Base-by-base conservation (phyloP, 2,329 filamentous ascomycete genomes). In the Arthrobotrys musiformis region DNA sequence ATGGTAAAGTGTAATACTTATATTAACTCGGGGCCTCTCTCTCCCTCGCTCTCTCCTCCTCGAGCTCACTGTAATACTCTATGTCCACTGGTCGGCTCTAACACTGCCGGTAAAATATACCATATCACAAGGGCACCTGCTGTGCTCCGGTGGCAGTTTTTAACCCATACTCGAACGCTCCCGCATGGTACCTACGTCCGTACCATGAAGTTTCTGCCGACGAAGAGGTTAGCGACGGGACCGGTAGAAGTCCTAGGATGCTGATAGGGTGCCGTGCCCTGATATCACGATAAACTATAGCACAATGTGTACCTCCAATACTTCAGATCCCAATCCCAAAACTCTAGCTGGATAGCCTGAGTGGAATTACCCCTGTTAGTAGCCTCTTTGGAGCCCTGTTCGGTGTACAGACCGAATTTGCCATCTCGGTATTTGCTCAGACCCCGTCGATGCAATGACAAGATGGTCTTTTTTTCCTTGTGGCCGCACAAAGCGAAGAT, bases 241-340 rank as follows among this genome's bases (percentile, higher is more conserved):
- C 37, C 44, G 56, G 42, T 52, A 44, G 56, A 70, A 70, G 30
- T 58, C 54, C 28, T n/a, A n/a, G n/a, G n/a, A n/a, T n/a, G n/a
- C n/a, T 50, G 37, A 66, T 58, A 63, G 58, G 69, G 61, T 73
- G 50, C 37, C 37, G 35, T 67, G 69, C 69, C 69, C 69, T 66
- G 48, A 66, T 72, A 72, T 70, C 66, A 62, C 42, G 52, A 70
- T 42, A 70, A 50, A 66, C 58, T 60, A 74, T 58, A 58, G 28
- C 17, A n/a, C 50, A 35, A 56, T 67, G 37, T 40, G 68, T 44
- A 33, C 35, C 42, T n/a, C n/a, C n/a, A n/a, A n/a, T n/a, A n/a
- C n/a, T n/a, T n/a, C n/a, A n/a, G n/a, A n/a, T n/a, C n/a, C n/a
- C n/a, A n/a, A n/a, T n/a, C n/a, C n/a, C n/a, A n/a, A 62, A 56